Evolutionary conservation across 2,329 filamentous ascomycete genomes (phyloP), one percentile per base, ranked within the genome.

Genomic region (Alternaria panax): DNA sequence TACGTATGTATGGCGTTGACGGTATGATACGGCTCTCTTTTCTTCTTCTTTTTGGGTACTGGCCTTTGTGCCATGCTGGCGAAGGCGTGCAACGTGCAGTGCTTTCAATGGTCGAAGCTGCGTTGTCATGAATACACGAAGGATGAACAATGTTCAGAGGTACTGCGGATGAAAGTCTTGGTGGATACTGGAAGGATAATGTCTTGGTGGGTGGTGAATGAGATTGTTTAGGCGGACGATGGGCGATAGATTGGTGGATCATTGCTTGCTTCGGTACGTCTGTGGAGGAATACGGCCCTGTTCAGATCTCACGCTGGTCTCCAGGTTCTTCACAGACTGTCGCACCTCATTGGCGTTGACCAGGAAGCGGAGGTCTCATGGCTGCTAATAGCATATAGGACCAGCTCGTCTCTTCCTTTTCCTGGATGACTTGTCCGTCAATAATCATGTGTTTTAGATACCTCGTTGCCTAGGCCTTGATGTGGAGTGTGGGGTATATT

Each of bases 351-450:
- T 53, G 57, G 60, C 43, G 51, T 24, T 24, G 54, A 12, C 12
- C 45, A 32, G 30, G 55, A 58, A 57, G 54, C 46, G 60, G 63
- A 60, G 58, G 65, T 64, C 45, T 55, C 30, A 48, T 45, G 62
- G 60, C 62, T 66, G 64, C 66, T 70, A 69, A 70, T 70, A 60
- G 60, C 65, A 61, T 32, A 64, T 70, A 67, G 64, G 63, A 60
- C 54, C 59, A 66, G 66, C 60, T 63, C 53, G 46, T 66, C 55
- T 54, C 61, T 62, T 59, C 61, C 56, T 57, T 41, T 53, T 34
- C 30, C 45, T 57, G 58, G 58, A 62, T 58, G 47, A 62, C 58
- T 43, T 48, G 58, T 43, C 55, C 64, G 55, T 34, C 50, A 61
- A 62, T 63, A 55, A 63, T 62, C 54, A 64, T 65, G 57, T 56